Evolutionary conservation across 2,329 filamentous ascomycete genomes (phyloP), one percentile per base, ranked within the genome.

Genomic region (Claviceps maximensis): DNA sequence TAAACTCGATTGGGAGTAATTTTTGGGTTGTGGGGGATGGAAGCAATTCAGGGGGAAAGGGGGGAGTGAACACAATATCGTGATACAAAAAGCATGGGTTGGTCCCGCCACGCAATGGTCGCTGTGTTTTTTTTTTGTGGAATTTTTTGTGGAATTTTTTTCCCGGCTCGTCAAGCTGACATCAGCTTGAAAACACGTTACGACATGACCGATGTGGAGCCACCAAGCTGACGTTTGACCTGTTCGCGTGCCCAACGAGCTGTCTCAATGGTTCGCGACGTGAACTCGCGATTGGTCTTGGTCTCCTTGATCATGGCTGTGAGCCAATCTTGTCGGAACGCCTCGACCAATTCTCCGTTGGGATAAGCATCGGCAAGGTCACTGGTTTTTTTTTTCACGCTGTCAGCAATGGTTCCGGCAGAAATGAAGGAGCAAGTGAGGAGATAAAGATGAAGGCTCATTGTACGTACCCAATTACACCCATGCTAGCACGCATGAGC

Each of bases 181-280:
- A 38, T 46, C 38, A 38, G 42, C 54, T 67, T 61, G 77, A 58
- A 71, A 71, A 23, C 3, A 13, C 41, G 60, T 77, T 77, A 71
- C 52, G 72, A 67, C 75, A 81, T 80, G 61, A 77, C 72, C 52
- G 61, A 56, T 67, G 72, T 61, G 65, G 67, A 49, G 58, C 79
- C 79, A 54, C 78, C 77, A 51, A 83, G 71, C 71, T 98, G 93
- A 62, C 89, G 86, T 79, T 96, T 97, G 68, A 97, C 90, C 69
- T 96, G 89, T 72, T 97, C 93, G 56, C 91, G 86, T 58, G 93
- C 90, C 93, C 93, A 98, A 62, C 91, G 86, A 65, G 93, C 93
- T 47, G 93, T 97, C 59, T 96, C 89, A 59, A 93, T 84, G 3
- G 93, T 98, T 58, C 90, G 86, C 29, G 79, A 65, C 61, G 83